A percentile compares a stretch with the other conserved stretches of the same genome.
Evolutionary conservation across 2,329 filamentous ascomycete species (phyloP).

Genomic region (Aspergillus japonicus): DNA sequence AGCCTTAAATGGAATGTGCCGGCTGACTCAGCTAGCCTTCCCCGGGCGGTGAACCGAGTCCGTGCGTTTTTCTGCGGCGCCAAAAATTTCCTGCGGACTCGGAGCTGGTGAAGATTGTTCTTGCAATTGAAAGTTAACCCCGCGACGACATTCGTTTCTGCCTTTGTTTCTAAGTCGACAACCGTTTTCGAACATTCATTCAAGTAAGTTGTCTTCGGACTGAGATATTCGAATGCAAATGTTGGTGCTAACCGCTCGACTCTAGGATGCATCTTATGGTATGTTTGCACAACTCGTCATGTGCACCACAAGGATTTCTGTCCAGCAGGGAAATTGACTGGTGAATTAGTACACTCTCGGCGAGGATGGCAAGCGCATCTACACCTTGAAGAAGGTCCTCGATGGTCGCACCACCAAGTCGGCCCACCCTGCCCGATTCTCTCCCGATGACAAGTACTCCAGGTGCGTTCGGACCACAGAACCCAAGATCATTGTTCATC

Average conservation of each 20-base stretch:
- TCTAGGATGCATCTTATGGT: constrained; percentile 45
- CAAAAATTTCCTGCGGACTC: constrained; percentile 19
- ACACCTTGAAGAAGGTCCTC: constrained; percentile 84
- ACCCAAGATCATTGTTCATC: not conserved
- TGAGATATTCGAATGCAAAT: not conserved
- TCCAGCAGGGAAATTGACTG: constrained; percentile 6
- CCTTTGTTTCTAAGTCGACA: not conserved
- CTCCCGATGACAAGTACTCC: constrained; percentile 98
- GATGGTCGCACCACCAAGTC: constrained; percentile 88
- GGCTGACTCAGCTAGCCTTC: constrained; percentile 19
- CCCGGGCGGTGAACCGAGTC: constrained; percentile 7
- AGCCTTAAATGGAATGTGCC: constrained; percentile 8
- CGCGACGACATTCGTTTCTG: not conserved
- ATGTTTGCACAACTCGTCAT: constrained; percentile 19
- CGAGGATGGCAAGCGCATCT: constrained; percentile 77
- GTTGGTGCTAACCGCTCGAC: not conserved
- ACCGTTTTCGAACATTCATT: constrained; percentile 3
- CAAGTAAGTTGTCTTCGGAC: constrained; percentile 23
- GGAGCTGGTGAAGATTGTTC: constrained; percentile 7
- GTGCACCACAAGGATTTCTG: not conserved
- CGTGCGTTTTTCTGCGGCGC: constrained; percentile 11
- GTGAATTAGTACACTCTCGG: constrained; percentile 72
- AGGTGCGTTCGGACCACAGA: constrained; percentile 45
- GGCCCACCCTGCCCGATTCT: constrained; percentile 93
- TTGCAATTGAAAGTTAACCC: not conserved